A percentile compares a stretch with the other conserved stretches of the same genome.
These are phyloP conservation scores for Aschersonia sp. DNA, from an alignment of 2,329 filamentous ascomycete genomes.

Conservation along the genomic window DNA sequence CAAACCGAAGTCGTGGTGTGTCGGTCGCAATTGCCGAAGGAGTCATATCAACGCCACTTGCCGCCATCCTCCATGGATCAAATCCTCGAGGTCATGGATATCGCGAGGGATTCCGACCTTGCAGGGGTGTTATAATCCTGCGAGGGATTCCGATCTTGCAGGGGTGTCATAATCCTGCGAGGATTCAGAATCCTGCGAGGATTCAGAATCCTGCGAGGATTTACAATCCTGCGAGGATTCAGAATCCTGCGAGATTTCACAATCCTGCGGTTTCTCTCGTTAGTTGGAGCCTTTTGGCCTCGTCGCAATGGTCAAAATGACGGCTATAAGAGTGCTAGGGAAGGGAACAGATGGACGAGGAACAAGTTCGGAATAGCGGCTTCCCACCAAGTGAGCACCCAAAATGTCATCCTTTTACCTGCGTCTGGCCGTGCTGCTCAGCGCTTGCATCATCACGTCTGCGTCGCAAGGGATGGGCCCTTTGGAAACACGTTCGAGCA, in stretches of 20 bases:
- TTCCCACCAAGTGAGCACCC: background rate
- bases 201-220: too few relatives aligned
- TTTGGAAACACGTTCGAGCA: background rate
- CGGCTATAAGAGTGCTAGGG: background rate
- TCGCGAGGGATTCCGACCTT: too few relatives aligned
- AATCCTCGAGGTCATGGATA: background rate
- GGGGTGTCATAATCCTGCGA: too few relatives aligned
- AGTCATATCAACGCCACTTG: background rate
- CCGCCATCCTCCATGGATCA: background rate
- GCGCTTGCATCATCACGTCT: background rate
- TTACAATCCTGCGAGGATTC: background rate
- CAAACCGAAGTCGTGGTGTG: background rate
- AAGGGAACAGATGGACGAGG: background rate
- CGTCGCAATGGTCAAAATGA: background rate
- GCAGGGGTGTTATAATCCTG: too few relatives aligned
- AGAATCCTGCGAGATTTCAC: background rate
- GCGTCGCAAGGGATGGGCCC: background rate
- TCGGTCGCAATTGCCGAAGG: background rate
- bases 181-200: too few relatives aligned
- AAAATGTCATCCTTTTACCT: background rate
- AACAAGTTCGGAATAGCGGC: background rate
- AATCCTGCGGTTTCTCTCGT: background rate
- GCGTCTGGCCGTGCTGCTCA: background rate
- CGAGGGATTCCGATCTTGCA: too few relatives aligned
- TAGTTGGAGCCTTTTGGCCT: background rate